A percentile compares a stretch with the other conserved stretches of the same genome.
phyloP scores from a whole-genome alignment of 257 asterid species.

The Nicotiana benthamiana region DNA sequence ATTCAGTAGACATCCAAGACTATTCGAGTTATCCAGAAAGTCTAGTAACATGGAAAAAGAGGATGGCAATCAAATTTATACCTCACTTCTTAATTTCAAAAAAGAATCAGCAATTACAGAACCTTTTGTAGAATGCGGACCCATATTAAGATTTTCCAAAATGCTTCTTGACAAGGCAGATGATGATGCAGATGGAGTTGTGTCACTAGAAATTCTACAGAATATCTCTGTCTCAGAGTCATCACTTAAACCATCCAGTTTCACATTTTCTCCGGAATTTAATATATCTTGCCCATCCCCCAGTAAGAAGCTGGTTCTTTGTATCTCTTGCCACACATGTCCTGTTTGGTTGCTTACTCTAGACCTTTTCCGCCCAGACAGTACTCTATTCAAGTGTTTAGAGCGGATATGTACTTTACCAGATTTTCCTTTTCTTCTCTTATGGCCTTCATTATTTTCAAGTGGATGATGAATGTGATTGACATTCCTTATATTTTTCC shows the following conservation, averaged over 20 bases:
- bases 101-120: conserved; percentile 59
- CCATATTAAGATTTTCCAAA: conserved; percentile 49
- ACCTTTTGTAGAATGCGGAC: conserved; percentile 48
- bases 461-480: conserved; percentile 87
- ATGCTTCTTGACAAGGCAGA: conserved; percentile 48
- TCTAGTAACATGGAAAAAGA: neutral
- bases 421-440: conserved; percentile 25
- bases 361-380: conserved; percentile 53
- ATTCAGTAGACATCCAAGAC: neutral
- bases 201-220: conserved; percentile 49
- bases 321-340: conserved; percentile 72
- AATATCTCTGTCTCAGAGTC: conserved; percentile 63
- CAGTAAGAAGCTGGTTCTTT: conserved; percentile 53
- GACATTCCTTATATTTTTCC: conserved; percentile 62
- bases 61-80: conserved; percentile 16
- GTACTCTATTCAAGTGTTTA: conserved; percentile 31
- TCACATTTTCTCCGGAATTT: conserved; percentile 31
- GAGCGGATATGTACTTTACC: conserved; percentile 37
- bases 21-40: neutral
- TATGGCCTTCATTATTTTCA: conserved; percentile 47
- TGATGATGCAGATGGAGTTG: conserved; percentile 66
- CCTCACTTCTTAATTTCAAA: conserved; percentile 87
- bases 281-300: conserved; percentile 70
- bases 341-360: conserved; percentile 42
- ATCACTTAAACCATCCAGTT: conserved; percentile 56